phyloP scores from a whole-genome alignment of 2,329 filamentous ascomycete species.

The Penicillium fuscoglaucum region DNA sequence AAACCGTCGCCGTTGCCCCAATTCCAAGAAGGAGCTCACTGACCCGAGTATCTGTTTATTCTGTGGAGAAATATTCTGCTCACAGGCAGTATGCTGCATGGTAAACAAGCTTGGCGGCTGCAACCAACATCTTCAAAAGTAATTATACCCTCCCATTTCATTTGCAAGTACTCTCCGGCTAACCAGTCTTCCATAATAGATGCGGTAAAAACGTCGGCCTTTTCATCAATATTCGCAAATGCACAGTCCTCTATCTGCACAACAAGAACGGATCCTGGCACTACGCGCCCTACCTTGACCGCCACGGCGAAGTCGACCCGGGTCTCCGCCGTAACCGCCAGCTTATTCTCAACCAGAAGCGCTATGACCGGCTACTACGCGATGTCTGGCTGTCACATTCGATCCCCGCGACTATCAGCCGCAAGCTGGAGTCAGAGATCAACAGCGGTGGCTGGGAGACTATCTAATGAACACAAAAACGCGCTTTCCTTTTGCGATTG shows the following conservation, averaged over 20 bases:
- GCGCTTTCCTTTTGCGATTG: not conserved
- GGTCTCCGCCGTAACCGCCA: slow-evolving; percentile 84
- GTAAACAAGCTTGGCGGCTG: slow-evolving; percentile 73
- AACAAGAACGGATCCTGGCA: slow-evolving; percentile 78
- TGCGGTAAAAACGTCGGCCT: slow-evolving; percentile 89
- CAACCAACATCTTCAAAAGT: slow-evolving; percentile 87
- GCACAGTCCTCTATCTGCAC: slow-evolving; percentile 85
- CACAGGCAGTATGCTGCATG: slow-evolving; percentile 88
- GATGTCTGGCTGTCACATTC: slow-evolving; percentile 84
- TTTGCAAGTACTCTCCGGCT: slow-evolving; percentile 3
- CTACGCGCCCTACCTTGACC: slow-evolving; percentile 88
- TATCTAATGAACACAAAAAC: slow-evolving; percentile 33
- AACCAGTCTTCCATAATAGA: slow-evolving; percentile 48
- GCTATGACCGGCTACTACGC: slow-evolving; percentile 85
- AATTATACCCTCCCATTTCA: slow-evolving; percentile 38
- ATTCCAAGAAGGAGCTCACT: slow-evolving; percentile 83
- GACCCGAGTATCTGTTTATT: slow-evolving; percentile 92
- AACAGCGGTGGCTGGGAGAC: slow-evolving; percentile 98
- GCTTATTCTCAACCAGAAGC: slow-evolving; percentile 86
- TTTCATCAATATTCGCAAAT: slow-evolving; percentile 96
- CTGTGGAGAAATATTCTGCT: slow-evolving; percentile 96
- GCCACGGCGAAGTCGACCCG: slow-evolving; percentile 93
- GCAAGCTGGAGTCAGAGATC: slow-evolving; percentile 89
- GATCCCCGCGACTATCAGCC: slow-evolving; percentile 82
- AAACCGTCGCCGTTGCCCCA: slow-evolving; percentile 78